Percentiles rank a stretch among this genome's conserved stretches.
Evolutionary conservation across 768 basidiomycete species (phyloP).

Genomic region (Termitomyces sp.): DNA sequence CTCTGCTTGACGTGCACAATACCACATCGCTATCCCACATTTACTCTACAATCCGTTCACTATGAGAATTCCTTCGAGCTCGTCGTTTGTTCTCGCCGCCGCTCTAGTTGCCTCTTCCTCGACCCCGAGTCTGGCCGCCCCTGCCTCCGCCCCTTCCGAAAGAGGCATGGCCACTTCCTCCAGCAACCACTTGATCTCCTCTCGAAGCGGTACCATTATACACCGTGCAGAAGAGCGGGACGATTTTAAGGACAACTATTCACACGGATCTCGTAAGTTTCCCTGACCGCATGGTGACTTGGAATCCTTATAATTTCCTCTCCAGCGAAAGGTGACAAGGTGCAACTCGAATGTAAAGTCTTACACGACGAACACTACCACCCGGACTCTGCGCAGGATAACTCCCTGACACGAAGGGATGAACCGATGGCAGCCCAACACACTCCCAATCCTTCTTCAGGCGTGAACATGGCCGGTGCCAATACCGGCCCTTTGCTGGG

Average conservation of each 20-base stretch:
- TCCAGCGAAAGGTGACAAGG: not conserved
- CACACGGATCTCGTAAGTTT: conserved; percentile 1
- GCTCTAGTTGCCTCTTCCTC: conserved; percentile 46
- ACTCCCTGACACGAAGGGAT: not conserved
- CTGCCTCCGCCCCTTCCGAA: conserved; percentile 27
- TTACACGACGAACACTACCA: not conserved
- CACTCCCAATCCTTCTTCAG: conserved; percentile 8
- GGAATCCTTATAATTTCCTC: not conserved
- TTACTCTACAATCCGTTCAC: conserved; percentile 7
- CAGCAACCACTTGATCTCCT: conserved; percentile 17
- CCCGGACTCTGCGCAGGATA: not conserved
- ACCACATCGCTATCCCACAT: not conserved
- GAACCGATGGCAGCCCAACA: not conserved
- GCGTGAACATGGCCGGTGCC: too few species aligned
- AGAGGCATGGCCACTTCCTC: conserved; percentile 19
- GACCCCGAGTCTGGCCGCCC: conserved; percentile 39
- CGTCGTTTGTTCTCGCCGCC: conserved; percentile 42
- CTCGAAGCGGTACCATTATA: conserved; percentile 10
- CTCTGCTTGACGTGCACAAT: conserved; percentile 5
- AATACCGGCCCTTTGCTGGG: too few species aligned
- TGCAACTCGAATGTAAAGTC: not conserved
- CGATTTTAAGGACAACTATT: not conserved
- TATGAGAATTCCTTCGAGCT: conserved; percentile 44
- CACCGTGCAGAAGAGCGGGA: conserved; percentile 9
- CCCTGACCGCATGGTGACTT: not conserved